Base-by-base conservation (phyloP, 306 rosid genomes). In the Corylus americana region DNA sequence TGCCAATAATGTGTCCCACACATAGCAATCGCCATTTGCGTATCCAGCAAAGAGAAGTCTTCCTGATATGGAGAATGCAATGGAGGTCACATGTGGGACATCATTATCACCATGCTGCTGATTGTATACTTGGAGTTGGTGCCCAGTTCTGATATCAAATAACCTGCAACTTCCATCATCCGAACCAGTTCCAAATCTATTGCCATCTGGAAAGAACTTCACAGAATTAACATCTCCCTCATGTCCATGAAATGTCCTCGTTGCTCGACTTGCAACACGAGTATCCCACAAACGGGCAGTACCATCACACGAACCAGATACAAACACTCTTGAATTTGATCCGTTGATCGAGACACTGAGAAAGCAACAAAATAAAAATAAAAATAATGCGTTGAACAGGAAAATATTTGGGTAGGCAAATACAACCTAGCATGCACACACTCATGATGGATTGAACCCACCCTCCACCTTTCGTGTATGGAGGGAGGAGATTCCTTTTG, bases 211-310 rank as follows among this genome's bases (percentile, higher is more conserved):
- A 83, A 94, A 94, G 87, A 94, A 94, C 81, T 87, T 92, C 77
- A 94, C 98, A 37, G 92, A 17, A 84, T 81, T 91, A 59, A 94
- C 97, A 89, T 94, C 98, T 31, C 92, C 95, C 69, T 87, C 88
- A 0, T 94, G 97, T 73, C 98, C 97, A 59, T 90, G 90, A 85
- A 92, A 94, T 2, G 97, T 94, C 78, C 83, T 87, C 79, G 92
- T 92, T 39, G 98, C 97, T 83, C 97, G 95, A 87, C 98, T 94
- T 75, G 98, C 97, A 59, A 94, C 98, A n/a, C 95, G 98, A 77
- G 98, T 89, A 85, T 95, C 98, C 98, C 98, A 95, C 89, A 95
- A 83, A 75, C 98, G 91, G 39, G 94, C 97, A 74, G 98, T 95
- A 70, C 84, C 70, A 76, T 95, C 98, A 88, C 97, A 92, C 22